Conservation (phyloP, 768 basidiomycete genomes). For the Rhodotorula graminis region DNA sequence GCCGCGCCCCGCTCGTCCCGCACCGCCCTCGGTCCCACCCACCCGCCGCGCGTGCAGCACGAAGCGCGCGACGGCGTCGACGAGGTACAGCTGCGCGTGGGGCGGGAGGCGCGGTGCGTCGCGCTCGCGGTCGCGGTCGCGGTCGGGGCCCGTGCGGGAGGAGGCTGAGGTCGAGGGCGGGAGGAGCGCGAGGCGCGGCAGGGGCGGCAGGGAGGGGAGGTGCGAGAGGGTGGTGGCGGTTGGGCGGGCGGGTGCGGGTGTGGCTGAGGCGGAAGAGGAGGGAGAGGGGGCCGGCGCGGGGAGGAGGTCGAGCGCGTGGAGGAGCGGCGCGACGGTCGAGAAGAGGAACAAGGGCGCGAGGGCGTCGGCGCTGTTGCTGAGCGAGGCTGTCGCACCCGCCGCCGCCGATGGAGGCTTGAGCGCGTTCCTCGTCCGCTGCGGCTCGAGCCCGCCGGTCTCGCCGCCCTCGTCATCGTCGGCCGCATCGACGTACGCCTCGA, state of each 20-base stretch:
- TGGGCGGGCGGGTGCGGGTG: not conserved
- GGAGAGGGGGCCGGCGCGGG: not conserved
- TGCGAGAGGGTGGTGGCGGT: no score
- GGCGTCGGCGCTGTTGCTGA: no score
- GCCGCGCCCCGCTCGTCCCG: not conserved
- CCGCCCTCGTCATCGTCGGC: not conserved
- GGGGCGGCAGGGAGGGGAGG: not conserved
- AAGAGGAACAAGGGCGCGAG: not conserved
- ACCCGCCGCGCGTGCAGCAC: not conserved
- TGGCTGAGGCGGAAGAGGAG: not conserved
- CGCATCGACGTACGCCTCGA: not conserved
- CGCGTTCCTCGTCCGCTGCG: no score
- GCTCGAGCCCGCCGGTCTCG: no score
- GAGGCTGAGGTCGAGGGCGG: not conserved
- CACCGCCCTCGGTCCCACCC: not conserved
- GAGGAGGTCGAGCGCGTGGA: slow-evolving; percentile 1
- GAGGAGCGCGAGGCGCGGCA: not conserved
- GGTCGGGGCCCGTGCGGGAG: not conserved
- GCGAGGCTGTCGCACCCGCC: no score
- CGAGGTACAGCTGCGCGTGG: slow-evolving; percentile 5
- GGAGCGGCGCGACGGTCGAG: not conserved
- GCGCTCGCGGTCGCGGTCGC: not conserved
- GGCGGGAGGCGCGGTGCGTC: not conserved
- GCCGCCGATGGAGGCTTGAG: no score
- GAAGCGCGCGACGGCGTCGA: slow-evolving; percentile 15